Percentiles rank a stretch among this genome's conserved stretches.
Evolutionary conservation across 2,329 filamentous ascomycete species (phyloP).

Genomic region (Myriosclerotinia curreyana): DNA sequence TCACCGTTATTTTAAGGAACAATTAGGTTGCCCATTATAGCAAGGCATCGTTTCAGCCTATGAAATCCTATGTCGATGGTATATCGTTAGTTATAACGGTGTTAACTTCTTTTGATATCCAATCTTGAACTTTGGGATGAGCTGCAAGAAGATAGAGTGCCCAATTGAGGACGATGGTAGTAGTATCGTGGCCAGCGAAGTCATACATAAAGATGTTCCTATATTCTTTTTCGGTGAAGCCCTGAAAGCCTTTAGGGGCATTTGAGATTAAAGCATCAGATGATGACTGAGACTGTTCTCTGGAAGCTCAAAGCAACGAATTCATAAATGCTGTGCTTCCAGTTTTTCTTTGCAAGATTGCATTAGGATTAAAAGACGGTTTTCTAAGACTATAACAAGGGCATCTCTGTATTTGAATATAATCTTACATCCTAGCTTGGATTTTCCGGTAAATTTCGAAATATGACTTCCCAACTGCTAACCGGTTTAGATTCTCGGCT

Average conservation of each 20-base stretch:
- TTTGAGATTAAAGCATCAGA: background rate
- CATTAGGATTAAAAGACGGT: constrained; percentile 3
- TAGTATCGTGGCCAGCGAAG: constrained; percentile 39
- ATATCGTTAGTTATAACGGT: constrained; percentile 32
- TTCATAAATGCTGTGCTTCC: constrained; percentile 1
- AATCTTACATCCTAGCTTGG: too few relatives aligned
- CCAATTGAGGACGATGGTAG: constrained; percentile 36
- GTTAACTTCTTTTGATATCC: constrained; percentile 31
- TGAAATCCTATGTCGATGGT: constrained; percentile 40
- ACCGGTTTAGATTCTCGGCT: too few relatives aligned
- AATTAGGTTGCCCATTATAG: constrained; percentile 38
- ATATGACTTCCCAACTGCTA: too few relatives aligned
- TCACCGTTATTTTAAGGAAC: background rate
- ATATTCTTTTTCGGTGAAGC: constrained; percentile 33
- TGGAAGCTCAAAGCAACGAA: constrained; percentile 13
- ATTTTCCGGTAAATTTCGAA: too few relatives aligned
- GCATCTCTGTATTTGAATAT: constrained; percentile 2
- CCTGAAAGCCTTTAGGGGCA: background rate
- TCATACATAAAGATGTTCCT: constrained; percentile 39
- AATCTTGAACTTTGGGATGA: constrained; percentile 27
- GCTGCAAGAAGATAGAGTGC: constrained; percentile 32
- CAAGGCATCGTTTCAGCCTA: constrained; percentile 43
- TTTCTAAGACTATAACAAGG: background rate
- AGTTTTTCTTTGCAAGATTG: background rate
- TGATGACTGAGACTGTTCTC: background rate